Percentiles rank a stretch among this genome's conserved stretches.
These are phyloP conservation scores for Coemansia reversa DNA, from an alignment of 192 early-diverging fungal genomes.

Conservation along the genomic window DNA sequence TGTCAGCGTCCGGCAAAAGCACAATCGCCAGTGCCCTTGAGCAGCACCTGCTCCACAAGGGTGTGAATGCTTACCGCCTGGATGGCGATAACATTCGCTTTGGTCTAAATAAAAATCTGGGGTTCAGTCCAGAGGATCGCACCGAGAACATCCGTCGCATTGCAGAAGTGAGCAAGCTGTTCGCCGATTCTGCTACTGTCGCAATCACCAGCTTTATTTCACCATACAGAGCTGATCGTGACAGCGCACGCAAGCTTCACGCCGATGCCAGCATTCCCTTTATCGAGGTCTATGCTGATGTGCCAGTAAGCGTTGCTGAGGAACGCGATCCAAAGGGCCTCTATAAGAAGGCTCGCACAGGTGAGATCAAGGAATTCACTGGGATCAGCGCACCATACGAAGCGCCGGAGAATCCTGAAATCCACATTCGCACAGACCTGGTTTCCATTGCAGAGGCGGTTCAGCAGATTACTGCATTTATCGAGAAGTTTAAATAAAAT, in stretches of 20 bases:
- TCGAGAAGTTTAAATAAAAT: constrained; percentile 25
- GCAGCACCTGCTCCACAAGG: constrained; percentile 76
- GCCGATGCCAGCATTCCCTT: constrained; percentile 76
- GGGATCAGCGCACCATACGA: constrained; percentile 93
- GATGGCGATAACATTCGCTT: constrained; percentile 99
- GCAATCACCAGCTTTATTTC: constrained; percentile 90
- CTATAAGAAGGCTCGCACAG: constrained; percentile 92
- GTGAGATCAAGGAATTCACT: constrained; percentile 96
- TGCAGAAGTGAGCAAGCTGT: constrained; percentile 82
- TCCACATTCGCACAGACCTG: constrained; percentile 81
- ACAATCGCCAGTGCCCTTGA: constrained; percentile 89
- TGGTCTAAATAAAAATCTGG: constrained; percentile 92
- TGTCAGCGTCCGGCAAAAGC: constrained; percentile 93
- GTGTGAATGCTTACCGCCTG: constrained; percentile 80
- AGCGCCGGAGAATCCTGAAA: constrained; percentile 76
- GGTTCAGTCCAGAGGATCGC: constrained; percentile 87
- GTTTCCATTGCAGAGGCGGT: constrained; percentile 59
- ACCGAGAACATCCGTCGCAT: constrained; percentile 96
- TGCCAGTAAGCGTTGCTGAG: constrained; percentile 83
- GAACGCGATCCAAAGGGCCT: constrained; percentile 92
- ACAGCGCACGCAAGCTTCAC: constrained; percentile 76
- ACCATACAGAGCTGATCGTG: constrained; percentile 81
- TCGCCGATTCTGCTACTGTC: constrained; percentile 81
- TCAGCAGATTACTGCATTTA: constrained; percentile 34
- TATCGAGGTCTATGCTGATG: constrained; percentile 86